Percentiles rank a stretch among this genome's conserved stretches.
Conservation (phyloP, 257 asterid species). For the Gentiana straminea region DNA sequence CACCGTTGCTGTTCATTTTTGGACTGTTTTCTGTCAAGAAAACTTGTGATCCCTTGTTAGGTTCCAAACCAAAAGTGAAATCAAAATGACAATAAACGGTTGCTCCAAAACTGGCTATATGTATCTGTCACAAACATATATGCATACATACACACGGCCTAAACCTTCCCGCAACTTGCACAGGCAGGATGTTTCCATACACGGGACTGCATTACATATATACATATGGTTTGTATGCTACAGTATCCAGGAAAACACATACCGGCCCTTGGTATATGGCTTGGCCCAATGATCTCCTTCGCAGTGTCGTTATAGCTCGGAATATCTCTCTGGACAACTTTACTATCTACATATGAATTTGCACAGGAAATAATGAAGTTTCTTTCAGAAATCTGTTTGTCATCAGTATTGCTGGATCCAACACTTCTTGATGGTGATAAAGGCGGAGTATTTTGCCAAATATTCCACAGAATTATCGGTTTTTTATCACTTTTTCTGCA, state of each 20-base stretch:
- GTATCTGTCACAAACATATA: too few species aligned
- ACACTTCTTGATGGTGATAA: slow-evolving; percentile 19
- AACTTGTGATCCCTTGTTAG: background rate
- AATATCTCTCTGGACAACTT: slow-evolving; percentile 6
- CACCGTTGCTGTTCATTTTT: slow-evolving; percentile 14
- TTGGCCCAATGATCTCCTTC: slow-evolving; percentile 1
- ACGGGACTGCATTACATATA: too few species aligned
- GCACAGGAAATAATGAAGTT: slow-evolving; percentile 11
- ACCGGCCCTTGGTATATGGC: slow-evolving; percentile 12
- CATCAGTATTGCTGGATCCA: slow-evolving; percentile 18
- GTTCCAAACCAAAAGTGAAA: background rate
- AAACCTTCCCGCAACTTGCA: too few species aligned
- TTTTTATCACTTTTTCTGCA: slow-evolving; percentile 19
- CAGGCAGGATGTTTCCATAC: too few species aligned
- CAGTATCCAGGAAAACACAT: slow-evolving; percentile 1
- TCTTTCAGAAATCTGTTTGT: slow-evolving; percentile 15
- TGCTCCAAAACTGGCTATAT: too few species aligned
- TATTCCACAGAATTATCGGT: slow-evolving; percentile 30
- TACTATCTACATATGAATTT: slow-evolving; percentile 7
- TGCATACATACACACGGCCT: too few species aligned
- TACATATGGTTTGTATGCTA: too few species aligned
- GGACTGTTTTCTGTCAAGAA: slow-evolving; percentile 21
- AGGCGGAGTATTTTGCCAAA: slow-evolving; percentile 18
- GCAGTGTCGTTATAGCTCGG: slow-evolving; percentile 10
- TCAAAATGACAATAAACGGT: background rate